Conservation (phyloP, 371 early-diverging fungal genomes). For the Mortierella sp. region DNA sequence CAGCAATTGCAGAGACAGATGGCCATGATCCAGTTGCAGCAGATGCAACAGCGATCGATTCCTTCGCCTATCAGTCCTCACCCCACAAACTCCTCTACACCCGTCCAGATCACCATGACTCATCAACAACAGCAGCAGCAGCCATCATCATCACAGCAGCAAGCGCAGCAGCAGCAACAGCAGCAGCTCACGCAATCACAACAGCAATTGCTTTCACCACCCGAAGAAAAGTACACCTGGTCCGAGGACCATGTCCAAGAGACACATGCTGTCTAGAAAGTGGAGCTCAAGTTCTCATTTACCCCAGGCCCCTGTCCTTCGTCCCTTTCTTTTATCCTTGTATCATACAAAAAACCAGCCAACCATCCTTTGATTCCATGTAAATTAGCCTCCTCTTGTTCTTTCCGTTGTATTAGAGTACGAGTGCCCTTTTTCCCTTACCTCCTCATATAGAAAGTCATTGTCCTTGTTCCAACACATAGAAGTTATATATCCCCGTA, state of each 20-base stretch:
- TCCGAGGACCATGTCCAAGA: constrained; percentile 19
- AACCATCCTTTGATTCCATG: no score
- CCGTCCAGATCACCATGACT: no score
- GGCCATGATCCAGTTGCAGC: neutral
- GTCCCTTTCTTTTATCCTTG: neutral
- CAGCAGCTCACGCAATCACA: constrained; percentile 10
- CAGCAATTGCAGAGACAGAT: neutral
- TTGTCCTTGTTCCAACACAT: no score
- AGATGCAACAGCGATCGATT: neutral
- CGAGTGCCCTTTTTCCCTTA: no score
- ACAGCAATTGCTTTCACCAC: constrained; percentile 31
- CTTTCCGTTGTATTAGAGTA: no score
- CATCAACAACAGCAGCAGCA: no score
- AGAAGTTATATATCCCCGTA: no score
- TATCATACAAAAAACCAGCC: no score
- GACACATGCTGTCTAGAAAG: neutral
- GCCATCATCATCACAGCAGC: neutral
- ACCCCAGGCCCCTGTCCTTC: no score
- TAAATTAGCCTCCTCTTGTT: neutral
- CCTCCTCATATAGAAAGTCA: no score
- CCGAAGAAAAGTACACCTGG: constrained; percentile 35
- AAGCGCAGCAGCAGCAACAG: neutral
- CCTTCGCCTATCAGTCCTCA: constrained; percentile 1
- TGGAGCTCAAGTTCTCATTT: neutral
- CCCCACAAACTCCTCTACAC: no score